Evolutionary conservation across 306 rosid species (phyloP), one percentile per base, ranked within the genome.

Genomic region (Medicago lupulina): DNA sequence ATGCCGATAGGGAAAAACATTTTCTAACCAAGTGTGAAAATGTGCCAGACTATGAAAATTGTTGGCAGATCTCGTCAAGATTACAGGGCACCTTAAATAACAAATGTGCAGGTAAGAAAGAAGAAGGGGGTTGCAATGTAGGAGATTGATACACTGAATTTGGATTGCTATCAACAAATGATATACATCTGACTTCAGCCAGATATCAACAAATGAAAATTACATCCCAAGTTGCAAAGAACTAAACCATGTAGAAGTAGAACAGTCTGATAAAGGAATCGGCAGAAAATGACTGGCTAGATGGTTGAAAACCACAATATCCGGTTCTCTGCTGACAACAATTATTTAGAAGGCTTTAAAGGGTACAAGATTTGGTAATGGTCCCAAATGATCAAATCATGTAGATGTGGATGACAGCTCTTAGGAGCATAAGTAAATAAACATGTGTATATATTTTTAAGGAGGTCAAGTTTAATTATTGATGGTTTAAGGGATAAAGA

Each of bases 321-420:
- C 31, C 18, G 34, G 23, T 41, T 68, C 75, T 55, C 59, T 12
- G 69, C 36, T 55, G 66, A 50, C 70, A 47, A 16, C 78, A 40
- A 21, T 51, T 34, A 47, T 31, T 49, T 21, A 66, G 36, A 76
- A 76, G 65, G 9, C 43, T 66, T 31, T 64, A 31, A 49, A 61
- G 11, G 79, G 23, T 63, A 49, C 8, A 66, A 19, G 61, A 66
- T 76, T 57, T 62, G 36, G 19, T 18, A 6, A 53, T 53, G 61
- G 36, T 14, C 53, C 66, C 25, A 13, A 50, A 50, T 6, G 0
- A 62, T 46, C 14, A 11, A 57, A 28, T 62, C 50, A 46, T 40
- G 31, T 47, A 31, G 49, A 47, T 28, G 31, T 50, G 23, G 17
- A 76, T 40, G 55, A 34, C 39, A 49, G 11, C 34, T 11, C 79